A percentile compares a stretch with the other conserved stretches of the same genome.
phyloP scores from a whole-genome alignment of 345 rosid species.

The Camelina laxa region DNA sequence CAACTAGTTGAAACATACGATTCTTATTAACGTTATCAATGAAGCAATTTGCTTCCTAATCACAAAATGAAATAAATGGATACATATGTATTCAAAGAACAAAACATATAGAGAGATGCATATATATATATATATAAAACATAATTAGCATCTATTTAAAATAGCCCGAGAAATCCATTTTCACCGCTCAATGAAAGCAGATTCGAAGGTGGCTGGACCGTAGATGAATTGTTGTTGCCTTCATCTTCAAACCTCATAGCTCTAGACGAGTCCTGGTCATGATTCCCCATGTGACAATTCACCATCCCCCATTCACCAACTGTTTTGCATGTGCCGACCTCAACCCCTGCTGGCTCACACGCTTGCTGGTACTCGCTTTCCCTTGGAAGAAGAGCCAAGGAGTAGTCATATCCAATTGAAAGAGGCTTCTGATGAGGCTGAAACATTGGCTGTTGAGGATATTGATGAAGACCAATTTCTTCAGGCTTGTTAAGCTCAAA shows the following conservation, averaged over 20 bases:
- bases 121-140: neutral
- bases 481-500: slow-evolving; percentile 69
- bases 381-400: slow-evolving; percentile 43
- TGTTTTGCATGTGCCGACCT: slow-evolving; percentile 61
- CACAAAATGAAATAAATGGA: slow-evolving; percentile 7
- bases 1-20: neutral
- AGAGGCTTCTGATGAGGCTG: slow-evolving; percentile 50
- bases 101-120: neutral
- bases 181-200: slow-evolving; percentile 76
- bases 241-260: slow-evolving; percentile 58
- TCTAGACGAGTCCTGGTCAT: slow-evolving; percentile 53
- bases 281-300: slow-evolving; percentile 52
- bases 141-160: slow-evolving; percentile 27
- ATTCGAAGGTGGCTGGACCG: slow-evolving; percentile 55
- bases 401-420: slow-evolving; percentile 49
- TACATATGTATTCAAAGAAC: slow-evolving; percentile 1
- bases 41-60: slow-evolving; percentile 21
- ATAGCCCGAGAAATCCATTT: slow-evolving; percentile 83
- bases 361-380: slow-evolving; percentile 59
- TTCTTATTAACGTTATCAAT: slow-evolving; percentile 11
- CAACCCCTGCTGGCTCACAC: slow-evolving; percentile 56
- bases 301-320: slow-evolving; percentile 78
- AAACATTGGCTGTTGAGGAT: slow-evolving; percentile 43
- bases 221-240: slow-evolving; percentile 39
- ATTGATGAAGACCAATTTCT: slow-evolving; percentile 57